Evolutionary conservation across 148 eudicot genomes (phyloP), one percentile per base, ranked within the genome.

Genomic region (Amaranthus palmeri): DNA sequence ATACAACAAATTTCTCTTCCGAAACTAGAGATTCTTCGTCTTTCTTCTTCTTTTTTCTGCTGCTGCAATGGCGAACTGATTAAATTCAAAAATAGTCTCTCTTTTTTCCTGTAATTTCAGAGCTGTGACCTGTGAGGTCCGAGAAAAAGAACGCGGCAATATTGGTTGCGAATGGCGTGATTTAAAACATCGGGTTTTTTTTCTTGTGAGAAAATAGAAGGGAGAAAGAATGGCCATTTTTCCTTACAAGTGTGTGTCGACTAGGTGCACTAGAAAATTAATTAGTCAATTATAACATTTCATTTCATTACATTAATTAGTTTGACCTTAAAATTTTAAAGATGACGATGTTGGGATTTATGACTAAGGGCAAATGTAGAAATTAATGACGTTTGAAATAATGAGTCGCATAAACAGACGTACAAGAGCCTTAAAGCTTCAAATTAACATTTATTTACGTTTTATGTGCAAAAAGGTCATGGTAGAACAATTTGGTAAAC

Each of bases 121-220:
- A 63, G 67, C 36, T 67, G 43, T 67, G 67, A 63, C 50, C 36
- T 67, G 43, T 67, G 11, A 43, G 42, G 7, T 3, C 61, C 52
- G 51, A 48, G 52, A 53, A 48, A 44, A 8, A 50, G 62, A 62
- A 77, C 66, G 80, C 80, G 80, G 76, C 72, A 72, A 77, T 43
- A 25, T 58, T 72, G 71, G 56, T 36, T 50, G 61, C 44, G 2
- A 40, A 15, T 59, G 60, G 65, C 52, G 72, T 49, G 42, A 36
- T 77, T 77, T 77, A 14, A 77, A 48, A 61, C 40, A 10, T 15
- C 17, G 3, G 10, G 12, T 55, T 55, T 25, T 10, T 54, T 15
- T 42, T 0, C 8, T 42, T 62, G 43, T 10, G 25, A 12, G 63
- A 47, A 15, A n/a, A 9, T 43, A 18, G 54, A 7, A 17, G 45